These are phyloP conservation scores for Apiospora hydei DNA, from an alignment of 2,329 filamentous ascomycete species.

Conservation along the genomic window DNA sequence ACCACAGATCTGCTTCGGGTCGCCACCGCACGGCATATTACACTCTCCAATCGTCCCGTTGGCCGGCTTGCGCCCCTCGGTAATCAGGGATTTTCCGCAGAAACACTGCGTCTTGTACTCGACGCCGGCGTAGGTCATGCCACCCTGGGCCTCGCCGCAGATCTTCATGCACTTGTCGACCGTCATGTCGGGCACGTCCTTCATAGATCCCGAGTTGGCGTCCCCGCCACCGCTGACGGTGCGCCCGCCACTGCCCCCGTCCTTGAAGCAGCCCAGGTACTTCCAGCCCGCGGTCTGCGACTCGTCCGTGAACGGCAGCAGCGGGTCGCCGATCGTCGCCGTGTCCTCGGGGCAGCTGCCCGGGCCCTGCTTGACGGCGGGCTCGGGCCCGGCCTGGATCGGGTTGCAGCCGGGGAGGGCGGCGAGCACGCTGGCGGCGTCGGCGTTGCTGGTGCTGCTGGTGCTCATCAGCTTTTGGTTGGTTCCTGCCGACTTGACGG, in stretches of 20 bases:
- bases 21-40: constrained; percentile 47
- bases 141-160: constrained; percentile 27
- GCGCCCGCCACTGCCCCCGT: constrained; percentile 34
- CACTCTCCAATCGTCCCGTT: constrained; percentile 52
- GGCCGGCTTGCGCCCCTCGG: constrained; percentile 43
- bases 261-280: constrained; percentile 59
- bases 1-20: constrained; percentile 46
- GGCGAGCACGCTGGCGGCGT: constrained; percentile 41
- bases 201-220: constrained; percentile 24
- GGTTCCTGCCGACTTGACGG: constrained; percentile 32
- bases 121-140: constrained; percentile 35
- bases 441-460: not conserved
- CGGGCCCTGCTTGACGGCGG: constrained; percentile 28
- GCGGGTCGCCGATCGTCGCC: constrained; percentile 45
- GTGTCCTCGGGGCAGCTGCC: constrained; percentile 42
- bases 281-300: constrained; percentile 52
- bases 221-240: constrained; percentile 40
- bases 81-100: constrained; percentile 38
- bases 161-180: constrained; percentile 36
- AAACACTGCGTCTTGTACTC: constrained; percentile 38
- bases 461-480: not conserved
- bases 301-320: constrained; percentile 54
- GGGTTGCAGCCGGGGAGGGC: constrained; percentile 64
- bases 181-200: constrained; percentile 36
- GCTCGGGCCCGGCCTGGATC: constrained; percentile 44